Conservation (phyloP, 352 stramenopile species). For the Phytophthora crassamura region DNA sequence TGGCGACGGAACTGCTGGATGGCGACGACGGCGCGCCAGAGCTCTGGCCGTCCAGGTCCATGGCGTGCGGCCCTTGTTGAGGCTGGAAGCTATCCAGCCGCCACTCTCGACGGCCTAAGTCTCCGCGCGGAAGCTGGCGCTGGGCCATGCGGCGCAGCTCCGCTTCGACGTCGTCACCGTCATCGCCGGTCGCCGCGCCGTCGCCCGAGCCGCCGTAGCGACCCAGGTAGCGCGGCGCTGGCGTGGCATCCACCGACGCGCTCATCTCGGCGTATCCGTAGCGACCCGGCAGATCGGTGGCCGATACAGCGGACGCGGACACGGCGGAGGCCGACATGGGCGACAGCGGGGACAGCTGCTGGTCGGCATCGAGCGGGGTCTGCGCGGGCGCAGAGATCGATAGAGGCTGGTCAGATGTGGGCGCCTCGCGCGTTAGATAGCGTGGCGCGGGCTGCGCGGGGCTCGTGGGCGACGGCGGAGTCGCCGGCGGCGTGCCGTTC, state of each 20-base stretch:
- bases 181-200: conserved; percentile 26
- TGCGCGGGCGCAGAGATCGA: conserved; percentile 20
- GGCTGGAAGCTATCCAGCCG: conserved; percentile 65
- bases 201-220: conserved; percentile 39
- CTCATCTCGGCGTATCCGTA: conserved; percentile 84
- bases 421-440: conserved; percentile 49
- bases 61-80: conserved; percentile 27
- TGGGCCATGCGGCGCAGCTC: conserved; percentile 81
- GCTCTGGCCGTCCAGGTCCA: conserved; percentile 8
- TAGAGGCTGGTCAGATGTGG: conserved; percentile 12
- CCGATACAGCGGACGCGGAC: conserved; percentile 81
- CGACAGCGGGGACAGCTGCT: conserved; percentile 43
- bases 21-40: conserved; percentile 53
- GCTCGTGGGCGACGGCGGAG: conserved; percentile 63
- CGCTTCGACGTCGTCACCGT: conserved; percentile 77
- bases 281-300: conserved; percentile 68
- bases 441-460: conserved; percentile 46
- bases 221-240: conserved; percentile 78
- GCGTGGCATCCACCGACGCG: conserved; percentile 80
- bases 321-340: conserved; percentile 72
- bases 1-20: conserved; percentile 48
- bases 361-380: conserved; percentile 2
- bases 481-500: conserved; percentile 54
- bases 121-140: conserved; percentile 76
- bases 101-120: conserved; percentile 82